Evolutionary conservation across 805 yeast species (phyloP).

Genomic region (Torulaspora indica): DNA sequence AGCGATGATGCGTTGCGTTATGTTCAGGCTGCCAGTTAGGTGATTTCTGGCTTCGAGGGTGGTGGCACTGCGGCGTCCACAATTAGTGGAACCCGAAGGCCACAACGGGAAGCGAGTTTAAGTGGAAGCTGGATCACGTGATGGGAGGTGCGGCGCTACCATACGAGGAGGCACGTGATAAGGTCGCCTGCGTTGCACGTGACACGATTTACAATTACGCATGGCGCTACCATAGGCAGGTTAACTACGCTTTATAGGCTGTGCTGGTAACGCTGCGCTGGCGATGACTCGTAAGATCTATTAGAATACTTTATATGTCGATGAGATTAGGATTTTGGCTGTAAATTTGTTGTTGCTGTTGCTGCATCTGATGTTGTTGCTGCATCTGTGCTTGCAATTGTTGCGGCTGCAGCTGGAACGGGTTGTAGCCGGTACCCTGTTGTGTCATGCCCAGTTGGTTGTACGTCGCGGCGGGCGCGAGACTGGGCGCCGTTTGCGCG

Average conservation of each 20-base stretch:
- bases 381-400: slow-evolving; percentile 11
- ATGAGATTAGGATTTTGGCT: slow-evolving; percentile 27
- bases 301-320: slow-evolving; percentile 25
- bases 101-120: no score
- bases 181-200: no score
- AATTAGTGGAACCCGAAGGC: slow-evolving; percentile 9
- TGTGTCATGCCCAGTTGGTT: slow-evolving; percentile 13
- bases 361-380: slow-evolving; percentile 14
- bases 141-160: slow-evolving; percentile 9
- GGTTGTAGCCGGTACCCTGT: slow-evolving; percentile 10
- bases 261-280: no score
- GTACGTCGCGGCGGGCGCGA: slow-evolving; percentile 8
- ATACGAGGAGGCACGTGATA: no score
- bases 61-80: background rate
- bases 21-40: slow-evolving; percentile 8
- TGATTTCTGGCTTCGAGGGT: slow-evolving; percentile 4
- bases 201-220: no score
- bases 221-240: no score
- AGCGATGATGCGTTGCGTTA: slow-evolving; percentile 10
- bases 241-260: no score
- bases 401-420: slow-evolving; percentile 12
- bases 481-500: slow-evolving; percentile 6
- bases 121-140: slow-evolving; percentile 3
- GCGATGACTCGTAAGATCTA: background rate
- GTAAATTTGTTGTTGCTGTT: slow-evolving; percentile 16